Evolutionary conservation across 768 basidiomycete genomes (phyloP).

Genomic region (Gymnopilus junonius): DNA sequence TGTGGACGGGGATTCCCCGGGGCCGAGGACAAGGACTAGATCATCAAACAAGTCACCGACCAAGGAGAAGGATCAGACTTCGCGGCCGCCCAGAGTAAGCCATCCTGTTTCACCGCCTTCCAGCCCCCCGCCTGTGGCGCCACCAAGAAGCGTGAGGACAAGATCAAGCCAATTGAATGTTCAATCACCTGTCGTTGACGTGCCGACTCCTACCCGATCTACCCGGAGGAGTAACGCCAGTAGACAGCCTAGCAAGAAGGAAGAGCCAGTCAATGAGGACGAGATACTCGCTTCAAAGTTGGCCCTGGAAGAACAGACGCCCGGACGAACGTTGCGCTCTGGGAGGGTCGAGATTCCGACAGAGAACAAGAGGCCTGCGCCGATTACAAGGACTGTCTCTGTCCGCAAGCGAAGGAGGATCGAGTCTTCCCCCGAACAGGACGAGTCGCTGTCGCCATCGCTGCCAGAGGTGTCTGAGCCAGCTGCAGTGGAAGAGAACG

Average conservation of each 20-base stretch:
- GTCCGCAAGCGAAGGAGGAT: constrained; percentile 34
- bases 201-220: constrained; percentile 12
- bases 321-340: constrained; percentile 34
- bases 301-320: constrained; percentile 36
- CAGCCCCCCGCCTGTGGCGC: constrained; percentile 8
- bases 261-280: constrained; percentile 24
- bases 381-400: not conserved
- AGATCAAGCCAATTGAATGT: constrained; percentile 19
- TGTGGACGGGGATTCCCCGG: constrained; percentile 11
- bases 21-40: constrained; percentile 14
- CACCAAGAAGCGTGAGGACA: constrained; percentile 13
- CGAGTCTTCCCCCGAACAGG: constrained; percentile 41
- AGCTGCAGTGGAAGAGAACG: not conserved
- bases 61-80: constrained; percentile 11
- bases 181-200: constrained; percentile 7
- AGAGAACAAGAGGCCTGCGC: constrained; percentile 19
- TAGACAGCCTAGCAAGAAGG: constrained; percentile 13
- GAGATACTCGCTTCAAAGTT: constrained; percentile 31
- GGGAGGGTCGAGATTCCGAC: constrained; percentile 22
- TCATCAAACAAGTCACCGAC: constrained; percentile 13
- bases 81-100: constrained; percentile 1
- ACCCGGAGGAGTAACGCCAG: constrained; percentile 10
- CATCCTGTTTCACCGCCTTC: constrained; percentile 13
- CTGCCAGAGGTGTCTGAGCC: not conserved
- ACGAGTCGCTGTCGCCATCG: constrained; percentile 16